A percentile compares a stretch with the other conserved stretches of the same genome.
These are phyloP conservation scores for Leishmania tropica DNA, from an alignment of 208 protist species.

Conservation along the genomic window DNA sequence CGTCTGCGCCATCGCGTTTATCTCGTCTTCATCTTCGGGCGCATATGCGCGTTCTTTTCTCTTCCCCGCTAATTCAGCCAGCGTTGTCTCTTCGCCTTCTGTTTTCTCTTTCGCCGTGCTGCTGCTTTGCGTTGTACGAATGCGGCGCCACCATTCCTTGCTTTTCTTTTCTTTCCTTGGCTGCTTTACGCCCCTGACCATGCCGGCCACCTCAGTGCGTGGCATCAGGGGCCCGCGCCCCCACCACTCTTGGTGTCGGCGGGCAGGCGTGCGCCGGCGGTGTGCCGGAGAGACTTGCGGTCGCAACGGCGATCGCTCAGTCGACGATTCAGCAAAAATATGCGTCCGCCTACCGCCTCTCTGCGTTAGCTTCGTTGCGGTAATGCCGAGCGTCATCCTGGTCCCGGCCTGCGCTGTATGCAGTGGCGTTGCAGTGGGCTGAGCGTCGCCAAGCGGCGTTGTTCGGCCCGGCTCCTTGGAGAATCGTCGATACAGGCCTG, in stretches of 20 bases:
- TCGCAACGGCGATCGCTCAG: neutral
- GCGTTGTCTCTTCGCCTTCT: neutral
- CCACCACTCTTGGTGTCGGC: neutral
- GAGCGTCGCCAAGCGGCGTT: neutral
- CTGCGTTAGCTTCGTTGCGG: neutral
- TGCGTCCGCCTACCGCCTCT: neutral
- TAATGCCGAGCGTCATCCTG: neutral
- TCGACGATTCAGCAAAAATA: neutral
- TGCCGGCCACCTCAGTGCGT: neutral
- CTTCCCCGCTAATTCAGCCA: neutral
- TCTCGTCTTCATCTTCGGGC: neutral
- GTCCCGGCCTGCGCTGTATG: neutral
- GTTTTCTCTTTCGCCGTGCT: neutral
- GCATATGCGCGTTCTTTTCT: neutral
- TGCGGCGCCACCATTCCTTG: neutral
- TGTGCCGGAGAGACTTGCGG: neutral
- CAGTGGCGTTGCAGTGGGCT: neutral
- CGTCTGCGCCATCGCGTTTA: neutral
- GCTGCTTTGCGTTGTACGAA: neutral
- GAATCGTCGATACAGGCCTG: neutral
- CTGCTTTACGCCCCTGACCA: neutral
- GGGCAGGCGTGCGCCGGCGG: neutral
- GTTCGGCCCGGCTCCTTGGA: neutral
- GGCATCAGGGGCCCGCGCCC: neutral
- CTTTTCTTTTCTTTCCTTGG: neutral